A percentile compares a stretch with the other conserved stretches of the same genome.
Conservation (phyloP, 352 stramenopile species). For the Pythium rishiriense region DNA sequence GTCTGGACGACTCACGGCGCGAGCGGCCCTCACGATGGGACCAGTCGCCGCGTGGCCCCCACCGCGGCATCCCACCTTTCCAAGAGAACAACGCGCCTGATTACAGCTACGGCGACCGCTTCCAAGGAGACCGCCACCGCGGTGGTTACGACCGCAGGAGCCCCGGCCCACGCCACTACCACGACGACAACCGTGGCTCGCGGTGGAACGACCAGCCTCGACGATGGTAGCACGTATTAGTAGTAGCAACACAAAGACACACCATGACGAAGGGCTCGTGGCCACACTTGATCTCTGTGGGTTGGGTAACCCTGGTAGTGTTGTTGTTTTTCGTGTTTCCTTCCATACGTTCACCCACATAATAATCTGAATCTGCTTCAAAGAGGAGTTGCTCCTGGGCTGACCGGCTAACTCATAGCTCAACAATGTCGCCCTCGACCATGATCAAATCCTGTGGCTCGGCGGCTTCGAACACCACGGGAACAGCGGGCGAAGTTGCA, state of each 20-base stretch:
- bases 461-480: conserved; percentile 11
- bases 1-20: conserved; percentile 46
- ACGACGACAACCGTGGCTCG: conserved; percentile 7
- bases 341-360: conserved; percentile 1
- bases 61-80: background rate
- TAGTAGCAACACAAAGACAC: no score
- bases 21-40: conserved; percentile 34
- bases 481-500: background rate
- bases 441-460: conserved; percentile 32
- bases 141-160: conserved; percentile 1
- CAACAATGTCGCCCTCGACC: conserved; percentile 37
- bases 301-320: no score
- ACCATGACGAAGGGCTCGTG: no score
- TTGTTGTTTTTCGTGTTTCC: background rate
- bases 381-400: background rate
- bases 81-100: conserved; percentile 2
- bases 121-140: conserved; percentile 5
- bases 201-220: conserved; percentile 21
- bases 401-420: conserved; percentile 18
- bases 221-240: conserved; percentile 14
- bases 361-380: conserved; percentile 17
- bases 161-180: conserved; percentile 11
- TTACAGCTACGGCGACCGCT: conserved; percentile 19
- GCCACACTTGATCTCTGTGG: no score
- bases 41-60: conserved; percentile 29